A percentile compares a stretch with the other conserved stretches of the same genome.
These are phyloP conservation scores for Niveomyces coronatus DNA, from an alignment of 2,329 filamentous ascomycete genomes.

Conservation along the genomic window DNA sequence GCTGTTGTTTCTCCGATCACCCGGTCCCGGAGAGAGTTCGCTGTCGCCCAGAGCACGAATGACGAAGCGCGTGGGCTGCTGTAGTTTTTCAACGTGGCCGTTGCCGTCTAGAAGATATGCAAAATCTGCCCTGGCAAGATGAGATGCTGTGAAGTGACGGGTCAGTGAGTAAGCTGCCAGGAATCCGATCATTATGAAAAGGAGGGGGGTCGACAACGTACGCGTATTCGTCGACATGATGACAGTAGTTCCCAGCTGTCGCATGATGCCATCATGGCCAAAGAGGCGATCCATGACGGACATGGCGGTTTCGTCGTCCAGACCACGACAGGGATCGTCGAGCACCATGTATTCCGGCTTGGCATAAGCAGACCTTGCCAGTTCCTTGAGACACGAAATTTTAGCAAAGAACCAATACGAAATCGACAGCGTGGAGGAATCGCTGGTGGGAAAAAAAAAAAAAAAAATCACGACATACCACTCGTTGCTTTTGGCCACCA, in stretches of 20 bases:
- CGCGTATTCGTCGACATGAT: neutral
- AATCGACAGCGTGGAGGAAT: too few species aligned
- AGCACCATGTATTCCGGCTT: neutral
- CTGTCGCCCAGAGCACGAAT: neutral
- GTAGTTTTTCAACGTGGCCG: neutral
- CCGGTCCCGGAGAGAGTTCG: too few species aligned
- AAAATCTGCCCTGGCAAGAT: neutral
- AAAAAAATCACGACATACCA: too few species aligned
- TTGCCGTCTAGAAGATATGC: neutral
- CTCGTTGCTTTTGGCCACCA: neutral
- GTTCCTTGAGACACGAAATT: too few species aligned
- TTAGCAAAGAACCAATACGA: too few species aligned
- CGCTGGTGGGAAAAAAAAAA: too few species aligned
- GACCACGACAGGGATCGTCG: constrained; percentile 1
- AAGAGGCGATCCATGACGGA: neutral
- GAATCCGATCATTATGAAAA: too few species aligned
- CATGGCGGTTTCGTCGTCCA: neutral
- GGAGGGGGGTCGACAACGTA: too few species aligned
- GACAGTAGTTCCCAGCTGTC: neutral
- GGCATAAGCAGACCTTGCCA: constrained; percentile 1
- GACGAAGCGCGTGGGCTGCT: neutral
- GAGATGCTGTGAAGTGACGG: too few species aligned
- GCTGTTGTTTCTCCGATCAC: neutral
- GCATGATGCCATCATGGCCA: neutral
- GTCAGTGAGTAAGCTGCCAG: too few species aligned